Evolutionary conservation across 208 protist species (phyloP), one percentile per base, ranked within the genome.

Genomic region (Leishmania amazonensis): DNA sequence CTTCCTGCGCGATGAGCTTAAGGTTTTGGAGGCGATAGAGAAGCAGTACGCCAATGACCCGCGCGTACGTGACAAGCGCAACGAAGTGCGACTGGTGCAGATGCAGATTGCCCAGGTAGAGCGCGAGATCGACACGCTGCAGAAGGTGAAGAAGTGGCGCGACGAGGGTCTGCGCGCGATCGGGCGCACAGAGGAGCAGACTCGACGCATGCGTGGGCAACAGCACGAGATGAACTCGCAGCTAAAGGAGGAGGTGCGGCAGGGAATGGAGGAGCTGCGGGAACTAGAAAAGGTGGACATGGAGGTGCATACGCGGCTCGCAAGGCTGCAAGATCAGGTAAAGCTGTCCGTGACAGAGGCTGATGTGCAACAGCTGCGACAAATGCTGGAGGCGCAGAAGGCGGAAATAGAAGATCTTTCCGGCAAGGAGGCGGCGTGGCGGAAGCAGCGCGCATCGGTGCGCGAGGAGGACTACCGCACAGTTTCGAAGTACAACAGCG

Each of bases 41-140:
- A 68, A 86, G 49, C 67, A 83, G 70, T 83, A 88, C 51, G 74
- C 83, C 8, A 85, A 79, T 40, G 86, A 93, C 65, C 89, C 93
- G 19, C 88, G 87, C 19, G 90, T 96, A 53, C 62, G 90, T 31
- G 91, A 95, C 67, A 89, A 93, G 72, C 83, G 81, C 17, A 97
- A 97, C 71, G 87, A 91, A 68, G 81, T 94, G 35, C 85, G 75
- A 42, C 87, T 86, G 38, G 87, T 92, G n/a, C 72, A 83, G 60
- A 84, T 86, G 75, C 81, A 96, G 58, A 89, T 94, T 9, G 85
- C 60, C 15, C 71, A 90, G 74, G 78, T 93, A 28, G 88, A 91
- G 74, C 83, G 72, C 19, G 94, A 96, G 51, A 86, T 97, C 60
- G 62, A 85, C 3, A 96, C 91, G 9, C 83, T 96, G 58, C 80